Evolutionary conservation across 495 filamentous ascomycete species (phyloP).

Genomic region (Penicillium manginii): DNA sequence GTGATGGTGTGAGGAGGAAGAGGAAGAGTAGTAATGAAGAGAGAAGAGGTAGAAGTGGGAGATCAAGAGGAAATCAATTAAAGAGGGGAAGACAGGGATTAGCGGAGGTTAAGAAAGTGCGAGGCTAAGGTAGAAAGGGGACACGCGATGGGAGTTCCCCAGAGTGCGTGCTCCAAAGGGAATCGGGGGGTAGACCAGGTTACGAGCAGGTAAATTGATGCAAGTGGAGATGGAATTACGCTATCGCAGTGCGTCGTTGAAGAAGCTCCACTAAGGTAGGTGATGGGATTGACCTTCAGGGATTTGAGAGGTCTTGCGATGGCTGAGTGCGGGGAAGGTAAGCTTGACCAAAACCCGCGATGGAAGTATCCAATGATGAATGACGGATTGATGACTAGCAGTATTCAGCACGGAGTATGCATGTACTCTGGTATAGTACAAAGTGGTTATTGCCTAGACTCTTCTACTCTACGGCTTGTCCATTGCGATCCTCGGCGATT

Average conservation of each 20-base stretch:
- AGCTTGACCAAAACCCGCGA: slow-evolving; percentile 1
- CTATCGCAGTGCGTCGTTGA: not conserved
- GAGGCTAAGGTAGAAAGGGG: slow-evolving; percentile 7
- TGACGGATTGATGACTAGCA: no score
- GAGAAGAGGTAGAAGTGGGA: slow-evolving; percentile 5
- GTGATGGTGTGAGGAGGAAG: slow-evolving; percentile 6
- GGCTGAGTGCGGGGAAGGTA: slow-evolving; percentile 14
- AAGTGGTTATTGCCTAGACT: not conserved
- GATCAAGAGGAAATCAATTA: slow-evolving; percentile 12
- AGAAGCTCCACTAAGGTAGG: not conserved
- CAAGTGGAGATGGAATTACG: slow-evolving; percentile 1
- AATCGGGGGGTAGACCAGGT: slow-evolving; percentile 6
- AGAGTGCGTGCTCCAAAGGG: slow-evolving; percentile 16
- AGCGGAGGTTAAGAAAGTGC: slow-evolving; percentile 19
- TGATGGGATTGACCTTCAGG: slow-evolving; percentile 4
- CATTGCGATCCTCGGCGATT: slow-evolving; percentile 11
- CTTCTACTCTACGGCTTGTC: not conserved
- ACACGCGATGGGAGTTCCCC: slow-evolving; percentile 6
- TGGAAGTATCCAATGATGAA: no score
- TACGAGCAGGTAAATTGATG: not conserved
- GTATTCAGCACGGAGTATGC: not conserved
- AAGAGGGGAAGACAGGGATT: slow-evolving; percentile 18
- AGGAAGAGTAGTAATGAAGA: not conserved
- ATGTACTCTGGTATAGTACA: not conserved
- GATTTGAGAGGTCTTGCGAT: slow-evolving; percentile 7